phyloP scores from a whole-genome alignment of 371 early-diverging fungal species.

The Rhizopus delemar region DNA sequence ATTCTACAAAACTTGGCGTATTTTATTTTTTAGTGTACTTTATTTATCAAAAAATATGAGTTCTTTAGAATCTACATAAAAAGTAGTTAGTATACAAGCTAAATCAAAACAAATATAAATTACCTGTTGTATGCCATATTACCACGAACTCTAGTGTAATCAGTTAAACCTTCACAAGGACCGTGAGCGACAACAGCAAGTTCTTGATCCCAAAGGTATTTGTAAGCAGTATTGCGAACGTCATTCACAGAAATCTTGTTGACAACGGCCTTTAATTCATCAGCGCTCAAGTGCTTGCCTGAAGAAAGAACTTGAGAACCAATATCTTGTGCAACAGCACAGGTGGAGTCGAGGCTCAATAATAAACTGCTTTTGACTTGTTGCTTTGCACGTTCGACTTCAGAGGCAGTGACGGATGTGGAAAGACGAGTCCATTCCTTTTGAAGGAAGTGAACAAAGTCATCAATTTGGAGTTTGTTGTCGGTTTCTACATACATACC shows the following conservation, averaged over 20 bases:
- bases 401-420: conserved; percentile 84
- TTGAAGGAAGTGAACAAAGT: conserved; percentile 81
- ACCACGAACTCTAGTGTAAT: conserved; percentile 85
- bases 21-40: not conserved
- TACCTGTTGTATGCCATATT: conserved; percentile 73
- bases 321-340: conserved; percentile 95
- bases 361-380: conserved; percentile 94
- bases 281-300: conserved; percentile 81
- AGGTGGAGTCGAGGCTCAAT: conserved; percentile 89
- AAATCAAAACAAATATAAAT: not conserved
- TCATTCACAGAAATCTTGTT: conserved; percentile 60
- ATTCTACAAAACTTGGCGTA: no score
- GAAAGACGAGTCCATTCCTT: conserved; percentile 92
- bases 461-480: conserved; percentile 80
- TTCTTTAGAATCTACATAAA: no score
- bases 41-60: not conserved
- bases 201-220: conserved; percentile 87
- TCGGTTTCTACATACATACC: conserved; percentile 92
- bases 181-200: conserved; percentile 90
- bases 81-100: not conserved
- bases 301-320: conserved; percentile 93
- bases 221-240: conserved; percentile 80
- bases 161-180: conserved; percentile 81
- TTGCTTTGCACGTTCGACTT: conserved; percentile 96
- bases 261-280: conserved; percentile 42